Percentiles rank a stretch among this genome's conserved stretches.
phyloP scores from a whole-genome alignment of 257 asterid species.

The Voacanga thouarsii region DNA sequence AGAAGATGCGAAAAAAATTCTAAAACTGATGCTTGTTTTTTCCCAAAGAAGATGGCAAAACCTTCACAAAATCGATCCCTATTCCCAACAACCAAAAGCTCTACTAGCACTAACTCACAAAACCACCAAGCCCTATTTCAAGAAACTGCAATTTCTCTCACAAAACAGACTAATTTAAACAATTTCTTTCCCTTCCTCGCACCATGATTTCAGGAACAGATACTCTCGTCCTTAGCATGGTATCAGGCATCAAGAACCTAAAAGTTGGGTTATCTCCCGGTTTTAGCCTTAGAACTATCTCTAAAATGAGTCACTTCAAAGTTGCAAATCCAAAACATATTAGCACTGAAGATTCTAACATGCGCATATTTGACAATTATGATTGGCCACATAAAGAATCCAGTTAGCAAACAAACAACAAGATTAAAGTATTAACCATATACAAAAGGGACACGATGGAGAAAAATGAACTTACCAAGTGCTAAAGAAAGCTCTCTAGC shows the following conservation, averaged over 20 bases:
- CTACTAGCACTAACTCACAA: constrained; percentile 34
- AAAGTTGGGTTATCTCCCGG: constrained; percentile 93
- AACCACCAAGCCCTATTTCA: constrained; percentile 45
- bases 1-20: too few relatives aligned
- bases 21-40: too few relatives aligned
- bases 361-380: constrained; percentile 42
- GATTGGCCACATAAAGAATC: constrained; percentile 47
- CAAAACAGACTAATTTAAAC: neutral
- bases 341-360: constrained; percentile 24
- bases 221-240: neutral
- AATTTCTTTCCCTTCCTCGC: neutral
- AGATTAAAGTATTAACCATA: constrained; percentile 20
- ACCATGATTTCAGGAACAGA: neutral
- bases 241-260: constrained; percentile 89
- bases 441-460: constrained; percentile 9
- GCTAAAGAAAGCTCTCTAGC: constrained; percentile 54
- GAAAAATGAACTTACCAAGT: constrained; percentile 69
- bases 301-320: constrained; percentile 28
- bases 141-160: constrained; percentile 6
- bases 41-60: too few relatives aligned
- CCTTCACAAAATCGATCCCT: constrained; percentile 70
- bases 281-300: constrained; percentile 85
- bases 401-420: constrained; percentile 38
- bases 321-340: constrained; percentile 13
- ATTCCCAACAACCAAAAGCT: constrained; percentile 41